Percentiles rank a stretch among this genome's conserved stretches.
These are phyloP conservation scores for Solanum bulbocastanum DNA, from an alignment of 257 asterid genomes.

Conservation along the genomic window DNA sequence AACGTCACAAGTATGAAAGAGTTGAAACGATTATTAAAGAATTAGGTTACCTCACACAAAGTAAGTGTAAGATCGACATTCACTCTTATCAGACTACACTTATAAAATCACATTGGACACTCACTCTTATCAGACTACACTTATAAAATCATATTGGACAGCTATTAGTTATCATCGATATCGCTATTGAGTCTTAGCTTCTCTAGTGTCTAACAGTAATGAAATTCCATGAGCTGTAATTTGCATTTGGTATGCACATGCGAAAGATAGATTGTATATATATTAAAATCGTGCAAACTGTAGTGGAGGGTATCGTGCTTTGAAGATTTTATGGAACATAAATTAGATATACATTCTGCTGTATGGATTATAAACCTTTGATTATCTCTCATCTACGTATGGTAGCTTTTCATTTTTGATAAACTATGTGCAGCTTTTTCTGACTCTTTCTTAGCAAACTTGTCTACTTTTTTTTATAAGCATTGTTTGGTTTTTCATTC, in stretches of 20 bases:
- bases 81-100: fast-evolving
- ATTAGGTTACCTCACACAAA: neutral
- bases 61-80: neutral
- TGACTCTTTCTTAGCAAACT: neutral
- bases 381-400: neutral
- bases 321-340: neutral
- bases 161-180: neutral
- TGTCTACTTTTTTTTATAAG: neutral
- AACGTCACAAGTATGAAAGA: neutral
- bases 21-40: neutral
- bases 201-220: neutral
- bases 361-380: neutral
- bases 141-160: neutral
- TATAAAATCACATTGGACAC: neutral
- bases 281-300: neutral
- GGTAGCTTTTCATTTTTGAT: neutral
- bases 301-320: neutral
- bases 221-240: neutral
- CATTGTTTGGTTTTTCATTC: neutral
- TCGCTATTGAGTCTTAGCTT: neutral
- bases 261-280: neutral
- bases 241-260: neutral
- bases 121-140: fast-evolving
- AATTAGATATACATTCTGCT: neutral
- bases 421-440: neutral